Evolutionary conservation across 345 rosid species (phyloP).

Genomic region (Microcos paniculata): DNA sequence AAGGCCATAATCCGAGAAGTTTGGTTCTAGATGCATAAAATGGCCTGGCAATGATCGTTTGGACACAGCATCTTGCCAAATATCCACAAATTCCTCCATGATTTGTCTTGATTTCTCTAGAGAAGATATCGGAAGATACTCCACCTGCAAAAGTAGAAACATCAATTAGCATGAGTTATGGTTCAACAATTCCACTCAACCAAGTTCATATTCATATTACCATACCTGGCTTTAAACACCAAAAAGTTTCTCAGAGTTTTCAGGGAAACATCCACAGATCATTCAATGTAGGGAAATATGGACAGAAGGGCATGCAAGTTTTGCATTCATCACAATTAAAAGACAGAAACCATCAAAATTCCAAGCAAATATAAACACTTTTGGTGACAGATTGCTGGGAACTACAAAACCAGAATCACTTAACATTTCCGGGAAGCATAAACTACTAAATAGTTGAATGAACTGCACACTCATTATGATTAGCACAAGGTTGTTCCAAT

Average conservation of each 20-base stretch:
- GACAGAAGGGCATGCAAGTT: neutral
- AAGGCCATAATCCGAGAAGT: slow-evolving; percentile 74
- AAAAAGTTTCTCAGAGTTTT: neutral
- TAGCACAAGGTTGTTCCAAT: no score
- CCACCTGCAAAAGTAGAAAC: slow-evolving; percentile 53
- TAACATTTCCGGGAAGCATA: neutral
- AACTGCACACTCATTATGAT: neutral
- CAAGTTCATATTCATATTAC: neutral
- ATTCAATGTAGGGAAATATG: neutral
- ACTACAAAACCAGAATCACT: neutral
- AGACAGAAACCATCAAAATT: neutral
- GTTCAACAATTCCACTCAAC: neutral
- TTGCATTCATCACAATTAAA: neutral
- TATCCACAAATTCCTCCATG: slow-evolving; percentile 77
- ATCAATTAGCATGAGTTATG: neutral
- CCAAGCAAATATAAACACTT: neutral
- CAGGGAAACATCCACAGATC: neutral
- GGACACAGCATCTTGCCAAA: slow-evolving; percentile 73
- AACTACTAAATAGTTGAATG: neutral
- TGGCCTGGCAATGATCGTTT: slow-evolving; percentile 79
- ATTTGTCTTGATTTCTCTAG: slow-evolving; percentile 66
- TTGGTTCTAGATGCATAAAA: slow-evolving; percentile 64
- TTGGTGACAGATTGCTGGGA: neutral
- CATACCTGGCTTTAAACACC: neutral
- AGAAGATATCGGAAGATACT: slow-evolving; percentile 86